Percentiles rank a stretch among this genome's conserved stretches.
phyloP scores from a whole-genome alignment of 2,329 filamentous ascomycete species.

The Exserohilum turcica region DNA sequence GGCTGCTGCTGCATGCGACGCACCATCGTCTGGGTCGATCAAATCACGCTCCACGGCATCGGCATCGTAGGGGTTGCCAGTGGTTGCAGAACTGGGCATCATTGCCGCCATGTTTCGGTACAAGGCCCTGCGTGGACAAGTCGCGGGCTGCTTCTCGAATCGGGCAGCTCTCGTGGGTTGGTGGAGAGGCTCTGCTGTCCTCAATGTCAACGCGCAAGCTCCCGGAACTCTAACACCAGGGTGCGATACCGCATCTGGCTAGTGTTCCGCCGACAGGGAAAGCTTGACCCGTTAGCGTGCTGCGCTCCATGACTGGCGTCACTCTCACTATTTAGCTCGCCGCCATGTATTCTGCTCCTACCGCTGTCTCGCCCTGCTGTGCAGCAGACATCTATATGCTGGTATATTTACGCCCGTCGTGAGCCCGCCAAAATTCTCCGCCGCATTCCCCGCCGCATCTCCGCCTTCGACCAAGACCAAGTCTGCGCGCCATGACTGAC shows the following conservation, averaged over 20 bases:
- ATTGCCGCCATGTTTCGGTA: conserved; percentile 51
- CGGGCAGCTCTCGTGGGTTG: conserved; percentile 33
- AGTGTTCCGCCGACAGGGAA: conserved; percentile 31
- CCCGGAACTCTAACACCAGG: conserved; percentile 21
- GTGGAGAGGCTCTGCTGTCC: conserved; percentile 40
- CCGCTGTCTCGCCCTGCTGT: conserved; percentile 13
- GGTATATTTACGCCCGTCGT: neutral
- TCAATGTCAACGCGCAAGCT: conserved; percentile 21
- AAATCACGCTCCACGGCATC: conserved; percentile 56
- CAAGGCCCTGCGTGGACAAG: conserved; percentile 29
- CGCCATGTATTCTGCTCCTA: conserved; percentile 24
- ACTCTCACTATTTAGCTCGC: conserved; percentile 34
- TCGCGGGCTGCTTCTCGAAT: conserved; percentile 32
- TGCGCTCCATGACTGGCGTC: conserved; percentile 27
- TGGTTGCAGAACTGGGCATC: conserved; percentile 50
- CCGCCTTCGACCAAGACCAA: conserved; percentile 2
- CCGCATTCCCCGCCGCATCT: conserved; percentile 11
- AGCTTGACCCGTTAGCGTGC: conserved; percentile 27
- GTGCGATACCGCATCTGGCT: conserved; percentile 27
- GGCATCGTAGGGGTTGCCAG: conserved; percentile 52
- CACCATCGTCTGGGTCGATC: conserved; percentile 60
- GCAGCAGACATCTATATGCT: conserved; percentile 21
- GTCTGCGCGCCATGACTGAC: conserved; percentile 50
- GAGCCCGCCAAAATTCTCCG: neutral
- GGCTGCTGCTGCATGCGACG: conserved; percentile 23